phyloP scores from a whole-genome alignment of 768 basidiomycete species.

The Pleurotus citrinopileatus region DNA sequence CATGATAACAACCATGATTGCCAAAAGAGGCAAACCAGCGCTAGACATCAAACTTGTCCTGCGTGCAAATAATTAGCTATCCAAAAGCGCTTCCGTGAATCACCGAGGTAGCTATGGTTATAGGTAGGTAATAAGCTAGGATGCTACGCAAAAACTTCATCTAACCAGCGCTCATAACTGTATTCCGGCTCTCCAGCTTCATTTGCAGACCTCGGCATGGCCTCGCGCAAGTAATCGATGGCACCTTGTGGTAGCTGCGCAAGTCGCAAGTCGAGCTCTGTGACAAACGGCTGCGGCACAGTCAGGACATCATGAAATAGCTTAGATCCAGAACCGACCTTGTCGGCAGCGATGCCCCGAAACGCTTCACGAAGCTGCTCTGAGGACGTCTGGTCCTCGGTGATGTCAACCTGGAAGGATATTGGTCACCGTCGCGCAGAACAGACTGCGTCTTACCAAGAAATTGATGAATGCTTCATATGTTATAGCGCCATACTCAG shows the following conservation, averaged over 20 bases:
- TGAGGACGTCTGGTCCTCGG: slow-evolving; percentile 90
- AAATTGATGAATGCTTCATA: slow-evolving; percentile 95
- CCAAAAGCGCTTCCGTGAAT: too few relatives aligned
- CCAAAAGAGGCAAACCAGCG: not conserved
- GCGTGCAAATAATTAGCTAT: too few relatives aligned
- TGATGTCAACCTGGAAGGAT: slow-evolving; percentile 78
- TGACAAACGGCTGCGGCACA: slow-evolving; percentile 76
- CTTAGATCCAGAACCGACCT: slow-evolving; percentile 45
- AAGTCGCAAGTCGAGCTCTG: slow-evolving; percentile 86
- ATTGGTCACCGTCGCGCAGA: not conserved
- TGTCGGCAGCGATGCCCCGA: slow-evolving; percentile 86
- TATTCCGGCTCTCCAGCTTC: slow-evolving; percentile 65
- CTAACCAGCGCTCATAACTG: slow-evolving; percentile 82
- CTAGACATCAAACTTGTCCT: not conserved
- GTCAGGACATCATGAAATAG: slow-evolving; percentile 14
- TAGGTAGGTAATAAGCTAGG: too few relatives aligned
- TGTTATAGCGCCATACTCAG: slow-evolving; percentile 84
- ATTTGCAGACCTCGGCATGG: slow-evolving; percentile 62
- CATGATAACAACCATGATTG: not conserved
- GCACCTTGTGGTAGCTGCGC: slow-evolving; percentile 75
- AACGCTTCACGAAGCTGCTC: slow-evolving; percentile 94
- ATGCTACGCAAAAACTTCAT: slow-evolving; percentile 70
- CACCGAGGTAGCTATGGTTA: too few relatives aligned
- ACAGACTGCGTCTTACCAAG: slow-evolving; percentile 48
- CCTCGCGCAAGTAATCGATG: slow-evolving; percentile 79